phyloP scores from a whole-genome alignment of 495 filamentous ascomycete species.

The Penicillium argentinense region DNA sequence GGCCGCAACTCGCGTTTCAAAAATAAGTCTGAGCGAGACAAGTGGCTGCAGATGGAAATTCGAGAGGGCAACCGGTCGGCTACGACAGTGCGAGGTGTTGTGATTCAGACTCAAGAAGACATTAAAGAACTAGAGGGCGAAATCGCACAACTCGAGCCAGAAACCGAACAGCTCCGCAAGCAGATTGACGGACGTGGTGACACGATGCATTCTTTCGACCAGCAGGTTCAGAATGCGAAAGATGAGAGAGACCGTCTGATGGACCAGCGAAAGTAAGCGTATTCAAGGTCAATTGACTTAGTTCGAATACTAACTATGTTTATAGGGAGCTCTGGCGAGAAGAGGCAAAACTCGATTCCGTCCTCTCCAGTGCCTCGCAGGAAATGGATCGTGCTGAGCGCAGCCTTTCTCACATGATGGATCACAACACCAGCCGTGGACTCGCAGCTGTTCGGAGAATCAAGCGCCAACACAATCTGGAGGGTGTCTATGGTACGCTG shows the following conservation, averaged over 20 bases:
- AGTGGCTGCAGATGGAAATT: conserved; percentile 77
- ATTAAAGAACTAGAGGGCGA: conserved; percentile 70
- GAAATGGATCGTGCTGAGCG: conserved; percentile 77
- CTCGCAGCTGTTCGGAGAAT: conserved; percentile 78
- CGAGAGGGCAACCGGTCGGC: conserved; percentile 74
- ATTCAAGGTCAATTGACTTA: no score
- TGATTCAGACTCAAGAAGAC: conserved; percentile 80
- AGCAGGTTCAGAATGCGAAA: conserved; percentile 74
- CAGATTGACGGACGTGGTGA: conserved; percentile 77
- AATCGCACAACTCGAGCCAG: conserved; percentile 69
- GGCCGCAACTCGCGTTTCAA: conserved; percentile 85
- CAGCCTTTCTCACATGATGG: conserved; percentile 81
- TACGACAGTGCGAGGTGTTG: conserved; percentile 75
- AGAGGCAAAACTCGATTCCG: conserved; percentile 78
- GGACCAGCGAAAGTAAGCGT: conserved; percentile 82
- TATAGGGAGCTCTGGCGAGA: conserved; percentile 76
- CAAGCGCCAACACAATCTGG: conserved; percentile 70
- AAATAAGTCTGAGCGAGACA: conserved; percentile 84
- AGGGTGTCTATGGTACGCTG: conserved; percentile 89
- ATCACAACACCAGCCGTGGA: conserved; percentile 79
- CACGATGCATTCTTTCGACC: conserved; percentile 65
- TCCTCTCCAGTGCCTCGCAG: conserved; percentile 68
- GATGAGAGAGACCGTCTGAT: conserved; percentile 75
- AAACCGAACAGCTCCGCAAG: conserved; percentile 67
- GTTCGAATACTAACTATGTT: conserved; percentile 14